Percentiles rank a stretch among this genome's conserved stretches.
Evolutionary conservation across 306 rosid genomes (phyloP).

Genomic region (Quercus gilva): DNA sequence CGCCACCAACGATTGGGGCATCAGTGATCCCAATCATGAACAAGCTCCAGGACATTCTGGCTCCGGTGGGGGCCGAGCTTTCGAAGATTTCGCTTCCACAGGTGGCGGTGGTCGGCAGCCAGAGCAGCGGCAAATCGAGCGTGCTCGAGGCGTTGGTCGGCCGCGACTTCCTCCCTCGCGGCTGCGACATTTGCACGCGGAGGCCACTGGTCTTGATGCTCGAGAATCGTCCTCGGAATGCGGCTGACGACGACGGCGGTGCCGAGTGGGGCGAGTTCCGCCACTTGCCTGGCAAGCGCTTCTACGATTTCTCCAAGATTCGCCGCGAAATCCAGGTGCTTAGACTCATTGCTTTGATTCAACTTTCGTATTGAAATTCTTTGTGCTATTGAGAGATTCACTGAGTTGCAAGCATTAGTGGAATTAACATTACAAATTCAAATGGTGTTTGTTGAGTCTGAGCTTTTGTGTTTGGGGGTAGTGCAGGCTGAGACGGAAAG

Average conservation of each 20-base stretch:
- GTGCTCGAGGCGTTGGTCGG: constrained; percentile 96
- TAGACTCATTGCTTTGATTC: neutral
- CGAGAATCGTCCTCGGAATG: constrained; percentile 26
- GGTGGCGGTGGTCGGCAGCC: constrained; percentile 97
- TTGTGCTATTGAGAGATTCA: neutral
- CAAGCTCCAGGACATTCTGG: constrained; percentile 92
- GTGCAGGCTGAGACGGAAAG: constrained; percentile 81
- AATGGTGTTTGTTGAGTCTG: neutral
- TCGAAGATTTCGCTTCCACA: constrained; percentile 92
- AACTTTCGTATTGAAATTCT: neutral
- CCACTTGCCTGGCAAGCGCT: constrained; percentile 68
- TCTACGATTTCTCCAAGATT: constrained; percentile 73
- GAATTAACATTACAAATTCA: too few relatives aligned
- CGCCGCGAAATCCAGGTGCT: constrained; percentile 90
- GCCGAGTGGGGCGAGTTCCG: constrained; percentile 96
- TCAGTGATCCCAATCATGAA: constrained; percentile 83
- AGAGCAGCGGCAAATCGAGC: constrained; percentile 99
- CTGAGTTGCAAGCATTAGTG: neutral
- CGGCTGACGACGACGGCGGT: constrained; percentile 33
- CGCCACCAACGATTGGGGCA: constrained; percentile 45
- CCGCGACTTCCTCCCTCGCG: constrained; percentile 96
- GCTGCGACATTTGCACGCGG: constrained; percentile 88
- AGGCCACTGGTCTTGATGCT: constrained; percentile 87
- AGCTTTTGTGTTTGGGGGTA: neutral
- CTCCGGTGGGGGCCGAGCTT: constrained; percentile 74